A percentile compares a stretch with the other conserved stretches of the same genome.
phyloP scores from a whole-genome alignment of 148 eudicot species.

The Rhododendron mucronatum region DNA sequence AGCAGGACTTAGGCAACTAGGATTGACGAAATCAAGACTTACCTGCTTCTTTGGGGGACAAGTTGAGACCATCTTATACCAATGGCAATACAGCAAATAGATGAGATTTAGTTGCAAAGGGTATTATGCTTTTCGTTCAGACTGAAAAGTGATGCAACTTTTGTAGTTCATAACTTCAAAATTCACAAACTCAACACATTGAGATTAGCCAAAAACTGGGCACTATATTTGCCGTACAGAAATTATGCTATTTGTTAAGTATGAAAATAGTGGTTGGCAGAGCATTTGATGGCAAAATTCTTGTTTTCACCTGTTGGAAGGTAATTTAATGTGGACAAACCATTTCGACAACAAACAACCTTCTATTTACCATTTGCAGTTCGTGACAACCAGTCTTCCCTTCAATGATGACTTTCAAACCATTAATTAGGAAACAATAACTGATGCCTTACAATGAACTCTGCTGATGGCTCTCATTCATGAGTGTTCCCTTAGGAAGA shows the following conservation, averaged over 20 bases:
- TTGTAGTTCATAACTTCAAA: background rate
- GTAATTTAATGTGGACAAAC: background rate
- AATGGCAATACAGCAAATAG: background rate
- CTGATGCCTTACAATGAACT: background rate
- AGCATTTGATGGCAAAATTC: background rate
- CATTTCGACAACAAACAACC: background rate
- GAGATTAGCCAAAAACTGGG: background rate
- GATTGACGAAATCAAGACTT: background rate
- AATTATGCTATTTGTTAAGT: background rate
- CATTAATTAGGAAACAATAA: background rate
- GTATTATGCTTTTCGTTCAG: background rate
- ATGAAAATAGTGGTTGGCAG: background rate
- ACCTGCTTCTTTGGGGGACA: background rate
- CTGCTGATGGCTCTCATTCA: background rate
- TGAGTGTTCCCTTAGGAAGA: background rate
- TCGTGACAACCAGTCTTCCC: background rate
- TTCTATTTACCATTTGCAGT: background rate
- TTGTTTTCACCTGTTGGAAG: background rate
- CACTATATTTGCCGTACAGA: background rate
- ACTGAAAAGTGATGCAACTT: background rate
- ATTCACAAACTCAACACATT: background rate
- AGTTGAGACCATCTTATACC: background rate
- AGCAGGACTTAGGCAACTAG: background rate
- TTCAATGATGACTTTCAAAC: background rate
- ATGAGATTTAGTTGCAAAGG: background rate